These are phyloP conservation scores for Halophytophthora polymorphica DNA, from an alignment of 352 stramenopile species.

Conservation along the genomic window DNA sequence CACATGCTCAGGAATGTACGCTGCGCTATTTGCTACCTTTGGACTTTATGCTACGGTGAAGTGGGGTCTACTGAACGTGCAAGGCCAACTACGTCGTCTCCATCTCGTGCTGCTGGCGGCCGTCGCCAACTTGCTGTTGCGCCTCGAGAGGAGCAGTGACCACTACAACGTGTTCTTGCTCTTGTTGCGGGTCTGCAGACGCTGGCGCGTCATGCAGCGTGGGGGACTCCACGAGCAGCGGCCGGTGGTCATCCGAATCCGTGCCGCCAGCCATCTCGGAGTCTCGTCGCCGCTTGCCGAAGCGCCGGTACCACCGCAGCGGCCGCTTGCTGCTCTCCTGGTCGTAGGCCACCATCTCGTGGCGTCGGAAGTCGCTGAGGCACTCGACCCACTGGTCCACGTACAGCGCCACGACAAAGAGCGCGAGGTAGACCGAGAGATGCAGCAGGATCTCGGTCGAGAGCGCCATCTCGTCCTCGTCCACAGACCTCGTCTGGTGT, in stretches of 20 bases:
- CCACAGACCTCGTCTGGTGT: neutral
- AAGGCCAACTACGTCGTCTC: neutral
- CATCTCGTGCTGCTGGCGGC: neutral
- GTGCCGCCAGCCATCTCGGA: constrained; percentile 5
- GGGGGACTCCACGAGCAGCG: constrained; percentile 20
- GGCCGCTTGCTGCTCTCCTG: constrained; percentile 17
- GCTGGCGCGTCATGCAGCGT: constrained; percentile 1
- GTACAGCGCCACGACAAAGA: constrained; percentile 36
- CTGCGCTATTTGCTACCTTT: neutral
- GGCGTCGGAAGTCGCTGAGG: constrained; percentile 32
- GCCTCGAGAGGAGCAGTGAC: constrained; percentile 15
- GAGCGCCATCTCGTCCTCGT: constrained; percentile 24
- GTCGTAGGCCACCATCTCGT: constrained; percentile 30
- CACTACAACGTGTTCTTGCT: constrained; percentile 8
- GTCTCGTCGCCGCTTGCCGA: constrained; percentile 16
- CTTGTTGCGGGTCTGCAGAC: constrained; percentile 1
- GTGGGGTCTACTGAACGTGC: no score
- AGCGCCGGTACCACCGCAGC: constrained; percentile 25
- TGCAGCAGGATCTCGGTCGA: constrained; percentile 38
- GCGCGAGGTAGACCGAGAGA: constrained; percentile 30
- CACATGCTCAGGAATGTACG: neutral
- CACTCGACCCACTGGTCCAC: constrained; percentile 41
- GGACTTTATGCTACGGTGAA: no score
- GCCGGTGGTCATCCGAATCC: constrained; percentile 18
- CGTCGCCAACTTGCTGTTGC: constrained; percentile 14